Base-by-base conservation (phyloP, 2,329 filamentous ascomycete genomes). In the Aschersonia sp. region DNA sequence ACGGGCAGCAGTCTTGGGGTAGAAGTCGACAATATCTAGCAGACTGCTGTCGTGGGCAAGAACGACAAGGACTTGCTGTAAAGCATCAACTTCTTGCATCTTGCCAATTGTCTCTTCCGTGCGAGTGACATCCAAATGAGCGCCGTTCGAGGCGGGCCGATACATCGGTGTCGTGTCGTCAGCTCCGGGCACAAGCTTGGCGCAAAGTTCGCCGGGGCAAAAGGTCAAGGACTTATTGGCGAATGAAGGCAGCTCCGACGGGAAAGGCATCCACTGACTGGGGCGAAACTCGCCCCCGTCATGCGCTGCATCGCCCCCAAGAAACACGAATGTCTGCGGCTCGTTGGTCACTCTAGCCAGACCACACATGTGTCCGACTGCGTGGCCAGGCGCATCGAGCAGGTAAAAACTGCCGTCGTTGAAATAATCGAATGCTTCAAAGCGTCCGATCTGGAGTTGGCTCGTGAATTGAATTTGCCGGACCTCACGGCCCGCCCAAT, bases 361-460 rank as follows among this genome's bases (percentile, higher is more conserved):
- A 9, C 45, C 56, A 10, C 54, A 55, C 1, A 56, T 46, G 39
- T 58, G 56, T 7, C 52, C 55, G 1, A 50, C 43, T 1, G 53
- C 50, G 32, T 57, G 56, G 0, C 56, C 52, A 4, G 56, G 53
- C 2, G 54, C 55, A 35, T 67, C 62, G 5, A 70, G 55, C n/a
- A 70, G 50, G 46, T 68, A 69, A 43, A 70, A 59, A 7, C 58
- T 62, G 1, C 65, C 66, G 42, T 69, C 66, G 9, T 57, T 59
- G 40, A 68, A 69, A 48, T 61, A 68, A 46, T 69, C 66, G n/a
- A 62, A 48, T 0, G 67, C 67, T 10, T 54, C 55, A 52, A 67
- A 69, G 7, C 57, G 51, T 4, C 66, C 66, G 39, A 63, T 53
- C 30, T 42, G 48, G 30, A 53, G 32, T 5, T 43, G 37, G 6